A percentile compares a stretch with the other conserved stretches of the same genome.
Conservation (phyloP, 108 stramenopile species). For the Thalassiosira profunda region DNA sequence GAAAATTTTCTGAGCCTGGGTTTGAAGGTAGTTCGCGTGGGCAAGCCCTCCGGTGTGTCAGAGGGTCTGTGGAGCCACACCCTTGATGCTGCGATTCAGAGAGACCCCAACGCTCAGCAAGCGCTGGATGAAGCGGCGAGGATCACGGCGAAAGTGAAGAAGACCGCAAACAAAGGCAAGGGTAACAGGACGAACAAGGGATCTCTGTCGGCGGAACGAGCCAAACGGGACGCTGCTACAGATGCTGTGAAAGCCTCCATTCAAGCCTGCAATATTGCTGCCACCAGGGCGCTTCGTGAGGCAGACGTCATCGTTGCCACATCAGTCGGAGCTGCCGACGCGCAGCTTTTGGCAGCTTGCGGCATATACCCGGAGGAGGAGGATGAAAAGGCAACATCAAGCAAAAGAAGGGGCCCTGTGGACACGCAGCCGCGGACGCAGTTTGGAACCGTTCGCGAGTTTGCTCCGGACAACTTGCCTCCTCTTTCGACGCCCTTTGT, state of each 20-base stretch:
- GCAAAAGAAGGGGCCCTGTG: slow-evolving; percentile 8
- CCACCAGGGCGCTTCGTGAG: slow-evolving; percentile 88
- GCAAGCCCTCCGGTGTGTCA: slow-evolving; percentile 79
- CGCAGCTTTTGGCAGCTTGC: slow-evolving; percentile 92
- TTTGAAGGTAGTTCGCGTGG: slow-evolving; percentile 88
- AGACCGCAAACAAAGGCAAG: slow-evolving; percentile 15
- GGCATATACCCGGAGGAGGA: slow-evolving; percentile 65
- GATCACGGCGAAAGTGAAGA: slow-evolving; percentile 68
- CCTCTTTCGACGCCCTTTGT: slow-evolving; percentile 86
- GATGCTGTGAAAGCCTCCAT: slow-evolving; percentile 84
- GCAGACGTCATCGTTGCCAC: slow-evolving; percentile 98
- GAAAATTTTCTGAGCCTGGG: slow-evolving; percentile 68
- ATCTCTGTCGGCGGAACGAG: slow-evolving; percentile 52
- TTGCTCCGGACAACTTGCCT: slow-evolving; percentile 80
- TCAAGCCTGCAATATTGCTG: slow-evolving; percentile 83
- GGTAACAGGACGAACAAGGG: slow-evolving; percentile 34
- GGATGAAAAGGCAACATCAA: slow-evolving; percentile 30
- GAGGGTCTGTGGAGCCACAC: slow-evolving; percentile 75
- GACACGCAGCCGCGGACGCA: slow-evolving; percentile 19
- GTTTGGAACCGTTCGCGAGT: slow-evolving; percentile 36
- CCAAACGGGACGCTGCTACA: slow-evolving; percentile 77
- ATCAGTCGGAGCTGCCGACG: slow-evolving; percentile 96
- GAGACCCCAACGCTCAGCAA: slow-evolving; percentile 72
- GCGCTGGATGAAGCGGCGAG: slow-evolving; percentile 70
- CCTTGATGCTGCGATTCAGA: slow-evolving; percentile 82